Percentiles rank a stretch among this genome's conserved stretches.
phyloP scores from a whole-genome alignment of 73 alveolate species.

The Durusdinium trenchii region DNA sequence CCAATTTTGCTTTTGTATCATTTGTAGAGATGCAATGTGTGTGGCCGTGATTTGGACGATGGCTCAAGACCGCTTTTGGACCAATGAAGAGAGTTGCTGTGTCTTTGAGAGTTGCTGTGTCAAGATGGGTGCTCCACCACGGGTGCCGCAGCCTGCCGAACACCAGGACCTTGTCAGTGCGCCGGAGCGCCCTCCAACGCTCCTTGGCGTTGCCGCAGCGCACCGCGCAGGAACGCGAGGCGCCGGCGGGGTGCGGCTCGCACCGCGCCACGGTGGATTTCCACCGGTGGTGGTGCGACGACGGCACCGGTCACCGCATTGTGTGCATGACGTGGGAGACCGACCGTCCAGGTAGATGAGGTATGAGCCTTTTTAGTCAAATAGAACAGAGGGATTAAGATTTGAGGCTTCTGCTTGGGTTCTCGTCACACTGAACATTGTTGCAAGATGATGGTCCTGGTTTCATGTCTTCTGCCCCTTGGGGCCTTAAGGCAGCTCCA shows the following conservation, averaged over 20 bases:
- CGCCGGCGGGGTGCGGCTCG: not conserved
- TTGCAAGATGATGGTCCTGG: too few species aligned
- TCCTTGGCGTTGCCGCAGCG: constrained; percentile 20
- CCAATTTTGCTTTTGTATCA: not conserved
- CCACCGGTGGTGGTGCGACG: not conserved
- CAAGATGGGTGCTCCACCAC: too few species aligned
- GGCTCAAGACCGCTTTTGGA: not conserved
- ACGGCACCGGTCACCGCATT: not conserved
- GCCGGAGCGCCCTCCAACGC: not conserved
- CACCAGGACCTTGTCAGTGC: not conserved
- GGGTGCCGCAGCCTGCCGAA: not conserved
- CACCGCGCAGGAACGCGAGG: constrained; percentile 13
- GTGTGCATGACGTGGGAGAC: not conserved
- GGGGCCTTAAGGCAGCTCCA: too few species aligned
- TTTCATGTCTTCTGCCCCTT: too few species aligned
- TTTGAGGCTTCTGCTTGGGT: not conserved
- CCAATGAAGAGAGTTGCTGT: too few species aligned
- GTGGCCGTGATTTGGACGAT: not conserved
- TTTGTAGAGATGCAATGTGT: too few species aligned
- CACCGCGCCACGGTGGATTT: not conserved
- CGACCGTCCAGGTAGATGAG: not conserved
- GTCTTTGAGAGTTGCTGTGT: not conserved
- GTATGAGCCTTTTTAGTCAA: not conserved
- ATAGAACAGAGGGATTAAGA: not conserved
- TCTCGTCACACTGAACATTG: not conserved